These are phyloP conservation scores for Hypsizygus marmoreus DNA, from an alignment of 768 basidiomycete genomes.

Conservation along the genomic window DNA sequence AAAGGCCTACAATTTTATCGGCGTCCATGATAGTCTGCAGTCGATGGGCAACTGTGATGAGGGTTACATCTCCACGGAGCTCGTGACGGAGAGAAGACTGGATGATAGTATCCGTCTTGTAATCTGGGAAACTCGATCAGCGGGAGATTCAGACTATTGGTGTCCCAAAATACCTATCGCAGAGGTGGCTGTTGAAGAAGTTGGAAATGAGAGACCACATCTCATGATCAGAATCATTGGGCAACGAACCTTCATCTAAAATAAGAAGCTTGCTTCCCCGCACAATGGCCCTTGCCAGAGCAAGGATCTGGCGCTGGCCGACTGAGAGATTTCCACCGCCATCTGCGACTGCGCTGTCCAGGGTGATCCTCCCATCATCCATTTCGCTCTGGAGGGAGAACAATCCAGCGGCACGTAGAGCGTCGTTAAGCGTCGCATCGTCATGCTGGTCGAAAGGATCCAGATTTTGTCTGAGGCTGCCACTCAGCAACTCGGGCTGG, in stretches of 20 bases:
- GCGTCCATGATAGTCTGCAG: slow-evolving; percentile 71
- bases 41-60: slow-evolving; percentile 72
- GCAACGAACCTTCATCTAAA: slow-evolving; percentile 58
- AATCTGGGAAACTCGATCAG: slow-evolving; percentile 36
- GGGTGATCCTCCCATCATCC: slow-evolving; percentile 48
- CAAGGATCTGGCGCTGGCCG: slow-evolving; percentile 74
- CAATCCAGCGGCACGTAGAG: slow-evolving; percentile 41
- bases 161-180: slow-evolving; percentile 41
- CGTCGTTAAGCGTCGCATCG: slow-evolving; percentile 44
- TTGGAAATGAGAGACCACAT: slow-evolving; percentile 34
- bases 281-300: slow-evolving; percentile 63
- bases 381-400: slow-evolving; percentile 42
- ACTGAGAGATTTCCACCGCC: slow-evolving; percentile 77
- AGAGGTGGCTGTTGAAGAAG: slow-evolving; percentile 40
- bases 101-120: slow-evolving; percentile 67
- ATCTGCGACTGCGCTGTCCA: slow-evolving; percentile 46
- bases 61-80: slow-evolving; percentile 58
- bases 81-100: slow-evolving; percentile 69
- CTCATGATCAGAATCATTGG: slow-evolving; percentile 24
- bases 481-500: slow-evolving; percentile 56
- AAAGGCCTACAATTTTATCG: slow-evolving; percentile 47
- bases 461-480: slow-evolving; percentile 65
- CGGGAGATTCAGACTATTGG: neutral
- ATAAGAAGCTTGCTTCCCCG: slow-evolving; percentile 62
- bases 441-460: slow-evolving; percentile 66